Percentiles rank a stretch among this genome's conserved stretches.
Evolutionary conservation across 1,139 yeast genomes (phyloP).

Genomic region (Nematodospora anomalae): DNA sequence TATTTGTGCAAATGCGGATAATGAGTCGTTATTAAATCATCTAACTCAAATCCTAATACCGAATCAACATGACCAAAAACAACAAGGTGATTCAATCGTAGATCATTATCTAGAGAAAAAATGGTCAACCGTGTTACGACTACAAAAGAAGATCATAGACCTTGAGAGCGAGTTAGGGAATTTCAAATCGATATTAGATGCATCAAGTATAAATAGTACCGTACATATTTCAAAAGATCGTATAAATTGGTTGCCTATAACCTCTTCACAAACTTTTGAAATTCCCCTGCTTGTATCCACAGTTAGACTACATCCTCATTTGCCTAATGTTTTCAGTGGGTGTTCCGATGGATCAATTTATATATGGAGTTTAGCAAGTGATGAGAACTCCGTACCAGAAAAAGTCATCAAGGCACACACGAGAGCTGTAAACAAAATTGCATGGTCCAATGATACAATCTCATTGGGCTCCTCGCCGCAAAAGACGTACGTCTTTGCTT

Average conservation of each 20-base stretch:
- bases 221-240: conserved; percentile 28
- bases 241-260: conserved; percentile 69
- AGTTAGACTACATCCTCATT: conserved; percentile 69
- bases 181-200: conserved; percentile 45
- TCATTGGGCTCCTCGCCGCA: conserved; percentile 18
- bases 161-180: conserved; percentile 44
- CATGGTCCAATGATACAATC: conserved; percentile 46
- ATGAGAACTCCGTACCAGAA: conserved; percentile 65
- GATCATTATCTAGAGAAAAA: conserved; percentile 71
- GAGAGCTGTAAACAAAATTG: conserved; percentile 62
- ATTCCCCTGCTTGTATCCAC: conserved; percentile 57
- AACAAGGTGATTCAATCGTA: conserved; percentile 24
- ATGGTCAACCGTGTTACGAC: conserved; percentile 83
- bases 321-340: conserved; percentile 67
- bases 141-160: conserved; percentile 75
- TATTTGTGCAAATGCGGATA: conserved; percentile 16
- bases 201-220: conserved; percentile 18
- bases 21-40: conserved; percentile 12
- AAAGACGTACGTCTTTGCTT: conserved; percentile 39
- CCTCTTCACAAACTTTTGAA: conserved; percentile 54
- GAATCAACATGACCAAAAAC: conserved; percentile 10
- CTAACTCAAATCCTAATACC: conserved; percentile 20
- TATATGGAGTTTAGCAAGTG: conserved; percentile 65
- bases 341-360: conserved; percentile 73
- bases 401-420: conserved; percentile 75